Conservation (phyloP, 2,329 filamentous ascomycete genomes). For the Alternaria gaisen region DNA sequence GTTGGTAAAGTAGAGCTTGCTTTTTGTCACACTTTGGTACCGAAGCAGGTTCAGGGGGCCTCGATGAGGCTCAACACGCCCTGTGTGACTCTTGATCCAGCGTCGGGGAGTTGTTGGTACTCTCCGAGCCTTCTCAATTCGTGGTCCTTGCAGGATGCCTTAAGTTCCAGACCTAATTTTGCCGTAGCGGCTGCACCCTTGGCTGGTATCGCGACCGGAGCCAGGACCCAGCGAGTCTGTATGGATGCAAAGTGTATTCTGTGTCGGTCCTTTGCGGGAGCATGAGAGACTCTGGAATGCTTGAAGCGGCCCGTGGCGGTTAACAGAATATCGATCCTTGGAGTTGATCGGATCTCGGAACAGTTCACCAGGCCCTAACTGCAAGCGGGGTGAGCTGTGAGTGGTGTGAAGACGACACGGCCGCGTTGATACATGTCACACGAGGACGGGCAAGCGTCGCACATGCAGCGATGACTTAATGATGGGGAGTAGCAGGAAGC, state of each 20-base stretch:
- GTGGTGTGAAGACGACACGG: slow-evolving; percentile 41
- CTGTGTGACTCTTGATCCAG: slow-evolving; percentile 9
- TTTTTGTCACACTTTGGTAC: slow-evolving; percentile 13
- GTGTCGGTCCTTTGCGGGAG: slow-evolving; percentile 7
- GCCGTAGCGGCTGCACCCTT: slow-evolving; percentile 11
- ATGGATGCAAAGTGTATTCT: background rate
- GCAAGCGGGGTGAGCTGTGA: slow-evolving; percentile 10
- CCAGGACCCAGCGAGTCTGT: slow-evolving; percentile 1
- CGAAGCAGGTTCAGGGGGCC: slow-evolving; percentile 10
- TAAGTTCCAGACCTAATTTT: slow-evolving; percentile 8
- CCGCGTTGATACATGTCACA: slow-evolving; percentile 15
- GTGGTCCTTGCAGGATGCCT: slow-evolving; percentile 12
- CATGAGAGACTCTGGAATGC: background rate
- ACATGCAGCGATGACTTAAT: slow-evolving; percentile 30
- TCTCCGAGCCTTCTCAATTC: slow-evolving; percentile 21
- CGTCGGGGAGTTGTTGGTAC: slow-evolving; percentile 20
- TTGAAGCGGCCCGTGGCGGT: slow-evolving; percentile 13
- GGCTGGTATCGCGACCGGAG: slow-evolving; percentile 10
- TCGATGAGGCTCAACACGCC: slow-evolving; percentile 23
- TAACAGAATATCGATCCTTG: slow-evolving; percentile 5
- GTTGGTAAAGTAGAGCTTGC: slow-evolving; percentile 1
- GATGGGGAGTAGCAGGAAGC: slow-evolving; percentile 20
- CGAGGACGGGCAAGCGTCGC: slow-evolving; percentile 20
- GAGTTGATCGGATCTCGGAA: slow-evolving; percentile 21
- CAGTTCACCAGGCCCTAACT: slow-evolving; percentile 4